Conservation (phyloP, 495 filamentous ascomycete genomes). For the Podospora fimiseda region DNA sequence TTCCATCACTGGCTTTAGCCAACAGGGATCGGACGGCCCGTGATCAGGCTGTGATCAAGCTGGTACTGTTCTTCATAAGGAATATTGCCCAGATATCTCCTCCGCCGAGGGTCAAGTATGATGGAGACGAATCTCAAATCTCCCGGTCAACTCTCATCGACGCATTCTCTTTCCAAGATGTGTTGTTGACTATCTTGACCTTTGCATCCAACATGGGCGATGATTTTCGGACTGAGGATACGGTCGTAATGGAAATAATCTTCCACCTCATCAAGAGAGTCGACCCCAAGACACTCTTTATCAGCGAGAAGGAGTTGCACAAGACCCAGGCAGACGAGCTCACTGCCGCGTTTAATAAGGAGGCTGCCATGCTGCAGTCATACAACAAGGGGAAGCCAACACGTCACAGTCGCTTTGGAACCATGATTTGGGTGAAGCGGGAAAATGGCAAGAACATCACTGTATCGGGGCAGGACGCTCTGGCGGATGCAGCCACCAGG, state of each 20-base stretch:
- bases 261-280: slow-evolving; percentile 91
- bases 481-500: slow-evolving; percentile 66
- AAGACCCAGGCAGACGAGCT: slow-evolving; percentile 68
- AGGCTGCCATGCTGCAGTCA: slow-evolving; percentile 69
- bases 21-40: slow-evolving; percentile 67
- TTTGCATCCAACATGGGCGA: slow-evolving; percentile 86
- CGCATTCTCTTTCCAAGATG: slow-evolving; percentile 83
- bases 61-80: slow-evolving; percentile 80
- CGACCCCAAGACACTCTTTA: slow-evolving; percentile 77
- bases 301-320: slow-evolving; percentile 64
- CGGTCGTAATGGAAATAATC: slow-evolving; percentile 77
- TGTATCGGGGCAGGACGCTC: slow-evolving; percentile 77
- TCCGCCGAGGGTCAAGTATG: slow-evolving; percentile 47
- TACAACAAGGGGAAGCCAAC: slow-evolving; percentile 77
- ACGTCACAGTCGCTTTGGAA: slow-evolving; percentile 89
- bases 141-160: slow-evolving; percentile 83
- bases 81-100: slow-evolving; percentile 82
- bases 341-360: slow-evolving; percentile 63
- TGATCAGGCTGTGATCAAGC: slow-evolving; percentile 90
- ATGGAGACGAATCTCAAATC: slow-evolving; percentile 78
- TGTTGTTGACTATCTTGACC: slow-evolving; percentile 75
- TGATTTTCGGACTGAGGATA: slow-evolving; percentile 84
- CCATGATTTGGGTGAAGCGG: slow-evolving; percentile 94
- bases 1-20: slow-evolving; percentile 80
- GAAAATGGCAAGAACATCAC: slow-evolving; percentile 75